Conservation (phyloP, 2,329 filamentous ascomycete genomes). For the Alternaria consortialis region DNA sequence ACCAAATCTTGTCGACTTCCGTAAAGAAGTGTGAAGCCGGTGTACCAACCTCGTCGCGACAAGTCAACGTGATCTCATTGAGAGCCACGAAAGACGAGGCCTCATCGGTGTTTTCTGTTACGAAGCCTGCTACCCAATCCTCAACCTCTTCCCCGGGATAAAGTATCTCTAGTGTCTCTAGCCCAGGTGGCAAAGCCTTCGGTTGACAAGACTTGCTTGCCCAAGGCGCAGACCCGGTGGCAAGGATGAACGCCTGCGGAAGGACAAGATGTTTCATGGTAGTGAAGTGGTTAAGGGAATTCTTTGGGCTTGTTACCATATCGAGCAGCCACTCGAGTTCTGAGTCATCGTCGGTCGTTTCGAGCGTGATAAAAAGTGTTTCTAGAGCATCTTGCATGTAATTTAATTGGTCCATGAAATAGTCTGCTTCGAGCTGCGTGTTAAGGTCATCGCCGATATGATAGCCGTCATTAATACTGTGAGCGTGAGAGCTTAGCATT, state of each 20-base stretch:
- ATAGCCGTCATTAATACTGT: conserved; percentile 28
- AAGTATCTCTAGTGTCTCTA: conserved; percentile 26
- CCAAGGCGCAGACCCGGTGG: not conserved
- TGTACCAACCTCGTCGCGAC: conserved; percentile 22
- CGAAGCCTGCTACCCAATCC: conserved; percentile 18
- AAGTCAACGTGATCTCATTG: conserved; percentile 21
- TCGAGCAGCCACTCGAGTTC: conserved; percentile 25
- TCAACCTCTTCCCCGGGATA: conserved; percentile 21
- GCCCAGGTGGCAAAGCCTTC: conserved; percentile 23
- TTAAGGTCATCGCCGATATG: conserved; percentile 21
- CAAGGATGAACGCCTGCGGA: conserved; percentile 29
- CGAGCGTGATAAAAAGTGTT: conserved; percentile 23
- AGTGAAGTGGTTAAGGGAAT: conserved; percentile 18
- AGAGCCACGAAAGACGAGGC: not conserved
- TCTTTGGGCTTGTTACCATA: conserved; percentile 18
- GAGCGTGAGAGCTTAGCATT: not conserved
- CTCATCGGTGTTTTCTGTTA: not conserved
- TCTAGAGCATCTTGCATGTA: conserved; percentile 18
- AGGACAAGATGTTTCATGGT: conserved; percentile 22
- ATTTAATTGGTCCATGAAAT: conserved; percentile 27
- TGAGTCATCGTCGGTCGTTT: conserved; percentile 19
- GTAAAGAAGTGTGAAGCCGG: conserved; percentile 14
- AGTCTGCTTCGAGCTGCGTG: conserved; percentile 21
- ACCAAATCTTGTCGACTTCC: conserved; percentile 17
- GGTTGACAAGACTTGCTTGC: not conserved